Conservation (phyloP, 768 basidiomycete genomes). For the Xanthoconium purpureum region DNA sequence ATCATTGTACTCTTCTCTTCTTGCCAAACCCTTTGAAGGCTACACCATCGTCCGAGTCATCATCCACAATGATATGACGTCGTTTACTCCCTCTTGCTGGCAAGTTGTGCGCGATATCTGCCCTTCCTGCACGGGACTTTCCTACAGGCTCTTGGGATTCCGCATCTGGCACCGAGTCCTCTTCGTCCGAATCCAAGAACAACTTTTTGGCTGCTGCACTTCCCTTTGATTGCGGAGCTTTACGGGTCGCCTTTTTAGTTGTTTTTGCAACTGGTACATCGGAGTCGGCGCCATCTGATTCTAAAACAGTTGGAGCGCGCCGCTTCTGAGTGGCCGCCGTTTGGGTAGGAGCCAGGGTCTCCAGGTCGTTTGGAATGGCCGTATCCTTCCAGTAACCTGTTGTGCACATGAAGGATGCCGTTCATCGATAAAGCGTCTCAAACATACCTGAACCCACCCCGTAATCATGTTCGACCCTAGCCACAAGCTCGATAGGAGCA, state of each 20-base stretch:
- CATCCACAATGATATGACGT: conserved; percentile 46
- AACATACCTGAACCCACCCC: conserved; percentile 49
- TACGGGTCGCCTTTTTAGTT: conserved; percentile 16
- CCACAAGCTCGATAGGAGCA: conserved; percentile 49
- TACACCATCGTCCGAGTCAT: conserved; percentile 69
- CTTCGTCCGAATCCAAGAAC: conserved; percentile 53
- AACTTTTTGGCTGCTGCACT: conserved; percentile 34
- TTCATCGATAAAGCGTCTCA: neutral
- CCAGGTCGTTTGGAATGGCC: conserved; percentile 18
- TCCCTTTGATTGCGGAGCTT: conserved; percentile 31
- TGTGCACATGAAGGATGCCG: neutral
- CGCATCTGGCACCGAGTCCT: conserved; percentile 15
- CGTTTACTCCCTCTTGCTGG: conserved; percentile 22
- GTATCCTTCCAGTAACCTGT: conserved; percentile 58
- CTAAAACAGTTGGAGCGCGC: conserved; percentile 33
- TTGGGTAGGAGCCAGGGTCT: conserved; percentile 20
- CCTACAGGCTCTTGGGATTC: neutral
- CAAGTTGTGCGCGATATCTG: neutral
- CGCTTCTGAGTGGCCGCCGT: conserved; percentile 17
- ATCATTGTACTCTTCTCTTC: conserved; percentile 22
- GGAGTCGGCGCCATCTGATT: conserved; percentile 39
- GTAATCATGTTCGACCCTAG: conserved; percentile 50
- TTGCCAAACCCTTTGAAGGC: conserved; percentile 64
- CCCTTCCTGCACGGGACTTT: conserved; percentile 6
- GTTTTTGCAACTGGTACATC: conserved; percentile 16